phyloP scores from a whole-genome alignment of 2,329 filamentous ascomycete genomes.

The Phialemoniopsis sp. region DNA sequence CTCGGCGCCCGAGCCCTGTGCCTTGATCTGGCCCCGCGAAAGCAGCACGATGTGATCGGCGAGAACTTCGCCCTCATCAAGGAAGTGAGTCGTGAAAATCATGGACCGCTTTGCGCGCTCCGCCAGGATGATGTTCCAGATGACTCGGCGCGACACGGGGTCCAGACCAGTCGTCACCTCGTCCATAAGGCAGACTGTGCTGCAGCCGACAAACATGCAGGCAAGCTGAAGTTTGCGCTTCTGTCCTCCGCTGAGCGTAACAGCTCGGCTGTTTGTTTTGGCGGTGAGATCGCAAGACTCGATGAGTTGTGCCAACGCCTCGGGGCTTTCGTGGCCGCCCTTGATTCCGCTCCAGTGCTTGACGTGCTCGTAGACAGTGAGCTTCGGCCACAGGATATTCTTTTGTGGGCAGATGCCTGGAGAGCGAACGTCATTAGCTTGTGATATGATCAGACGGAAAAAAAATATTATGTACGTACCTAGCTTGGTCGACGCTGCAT shows the following conservation, averaged over 20 bases:
- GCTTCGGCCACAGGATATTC: conserved; percentile 88
- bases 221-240: conserved; percentile 89
- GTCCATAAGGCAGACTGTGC: conserved; percentile 83
- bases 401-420: conserved; percentile 88
- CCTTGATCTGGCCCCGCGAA: conserved; percentile 78
- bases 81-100: conserved; percentile 86
- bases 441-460: background rate
- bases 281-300: conserved; percentile 67
- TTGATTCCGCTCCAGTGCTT: conserved; percentile 81
- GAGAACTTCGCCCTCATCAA: conserved; percentile 88
- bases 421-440: conserved; percentile 58
- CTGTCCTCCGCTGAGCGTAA: conserved; percentile 83
- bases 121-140: conserved; percentile 88
- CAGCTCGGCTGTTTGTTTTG: conserved; percentile 68
- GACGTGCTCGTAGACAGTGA: conserved; percentile 84
- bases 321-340: conserved; percentile 50
- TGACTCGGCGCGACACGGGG: conserved; percentile 78
- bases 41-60: conserved; percentile 86
- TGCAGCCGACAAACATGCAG: conserved; percentile 93
- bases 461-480: no score
- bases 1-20: conserved; percentile 78
- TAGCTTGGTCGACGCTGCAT: conserved; percentile 22
- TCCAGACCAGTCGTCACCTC: conserved; percentile 89
- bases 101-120: conserved; percentile 81
- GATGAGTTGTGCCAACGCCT: conserved; percentile 61